phyloP scores from a whole-genome alignment of 192 early-diverging fungal genomes.

The Phycomyces nitens region DNA sequence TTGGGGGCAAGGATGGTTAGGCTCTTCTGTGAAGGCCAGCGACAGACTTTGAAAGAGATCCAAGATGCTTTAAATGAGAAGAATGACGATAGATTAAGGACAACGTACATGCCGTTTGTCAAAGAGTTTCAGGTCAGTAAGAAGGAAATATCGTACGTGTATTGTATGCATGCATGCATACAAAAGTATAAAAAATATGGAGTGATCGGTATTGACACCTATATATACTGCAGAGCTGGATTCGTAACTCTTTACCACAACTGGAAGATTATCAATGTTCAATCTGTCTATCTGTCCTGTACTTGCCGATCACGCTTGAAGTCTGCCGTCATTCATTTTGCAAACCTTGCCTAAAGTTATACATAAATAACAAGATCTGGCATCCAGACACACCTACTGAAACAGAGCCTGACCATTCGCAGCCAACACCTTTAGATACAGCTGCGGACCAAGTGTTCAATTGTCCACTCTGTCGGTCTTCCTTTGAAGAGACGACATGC shows the following conservation, averaged over 20 bases:
- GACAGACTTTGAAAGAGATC: too few species aligned
- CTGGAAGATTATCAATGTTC: constrained; percentile 7
- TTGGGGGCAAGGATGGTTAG: too few species aligned
- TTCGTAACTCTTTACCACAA: constrained; percentile 5
- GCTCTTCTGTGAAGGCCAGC: too few species aligned
- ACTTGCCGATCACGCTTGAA: constrained; percentile 4
- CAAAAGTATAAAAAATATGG: neutral
- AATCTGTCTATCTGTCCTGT: constrained; percentile 5
- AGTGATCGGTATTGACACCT: neutral
- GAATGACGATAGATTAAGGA: too few species aligned
- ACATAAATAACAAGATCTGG: neutral
- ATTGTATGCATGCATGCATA: too few species aligned
- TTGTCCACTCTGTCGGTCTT: neutral
- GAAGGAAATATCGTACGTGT: too few species aligned
- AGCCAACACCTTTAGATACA: too few species aligned
- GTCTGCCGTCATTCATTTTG: constrained; percentile 9
- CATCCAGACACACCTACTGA: neutral
- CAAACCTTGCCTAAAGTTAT: neutral
- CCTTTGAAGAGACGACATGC: neutral
- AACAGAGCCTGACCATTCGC: too few species aligned
- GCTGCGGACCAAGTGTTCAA: neutral
- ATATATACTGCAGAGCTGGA: neutral
- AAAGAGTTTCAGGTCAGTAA: too few species aligned
- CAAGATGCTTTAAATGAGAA: too few species aligned
- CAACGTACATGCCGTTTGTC: too few species aligned